Conservation (phyloP, 1,284 basidiomycete species). For the Termitomyces sp. region DNA sequence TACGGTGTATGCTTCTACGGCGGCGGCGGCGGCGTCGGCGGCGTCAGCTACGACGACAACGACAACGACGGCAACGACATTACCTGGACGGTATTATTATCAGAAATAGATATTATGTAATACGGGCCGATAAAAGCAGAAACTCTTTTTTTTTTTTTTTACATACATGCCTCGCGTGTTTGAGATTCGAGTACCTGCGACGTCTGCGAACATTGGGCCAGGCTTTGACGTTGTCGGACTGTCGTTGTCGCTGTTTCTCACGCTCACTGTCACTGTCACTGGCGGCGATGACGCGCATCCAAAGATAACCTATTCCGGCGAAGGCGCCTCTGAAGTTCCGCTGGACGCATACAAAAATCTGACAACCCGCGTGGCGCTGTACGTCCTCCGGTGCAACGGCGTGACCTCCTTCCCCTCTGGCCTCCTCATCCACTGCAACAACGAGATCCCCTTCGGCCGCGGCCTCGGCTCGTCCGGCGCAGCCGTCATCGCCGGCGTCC, state of each 20-base stretch:
- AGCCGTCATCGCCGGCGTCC: constrained; percentile 93
- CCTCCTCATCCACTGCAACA: constrained; percentile 74
- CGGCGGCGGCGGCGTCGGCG: constrained; percentile 24
- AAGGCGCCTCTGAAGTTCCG: constrained; percentile 89
- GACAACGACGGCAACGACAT: constrained; percentile 18
- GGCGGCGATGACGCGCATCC: constrained; percentile 36
- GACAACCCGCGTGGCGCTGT: constrained; percentile 95
- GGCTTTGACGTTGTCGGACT: constrained; percentile 99
- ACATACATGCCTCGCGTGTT: constrained; percentile 31
- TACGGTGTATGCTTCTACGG: constrained; percentile 29
- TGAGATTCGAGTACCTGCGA: constrained; percentile 85
- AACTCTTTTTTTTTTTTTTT: too few relatives aligned
- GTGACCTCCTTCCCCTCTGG: constrained; percentile 73
- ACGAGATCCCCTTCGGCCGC: constrained; percentile 96
- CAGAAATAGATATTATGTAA: too few relatives aligned
- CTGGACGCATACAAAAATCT: constrained; percentile 96
- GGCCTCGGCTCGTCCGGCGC: constrained; percentile 97
- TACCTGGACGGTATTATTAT: constrained; percentile 18
- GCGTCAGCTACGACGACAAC: constrained; percentile 21
- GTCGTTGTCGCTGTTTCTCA: constrained; percentile 86
- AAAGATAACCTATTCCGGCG: constrained; percentile 76
- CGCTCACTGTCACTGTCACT: constrained; percentile 61
- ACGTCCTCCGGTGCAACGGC: constrained; percentile 86
- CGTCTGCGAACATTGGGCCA: constrained; percentile 97
- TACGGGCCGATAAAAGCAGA: too few relatives aligned